Evolutionary conservation across 345 rosid genomes (phyloP).

Genomic region (Syzygium grande): DNA sequence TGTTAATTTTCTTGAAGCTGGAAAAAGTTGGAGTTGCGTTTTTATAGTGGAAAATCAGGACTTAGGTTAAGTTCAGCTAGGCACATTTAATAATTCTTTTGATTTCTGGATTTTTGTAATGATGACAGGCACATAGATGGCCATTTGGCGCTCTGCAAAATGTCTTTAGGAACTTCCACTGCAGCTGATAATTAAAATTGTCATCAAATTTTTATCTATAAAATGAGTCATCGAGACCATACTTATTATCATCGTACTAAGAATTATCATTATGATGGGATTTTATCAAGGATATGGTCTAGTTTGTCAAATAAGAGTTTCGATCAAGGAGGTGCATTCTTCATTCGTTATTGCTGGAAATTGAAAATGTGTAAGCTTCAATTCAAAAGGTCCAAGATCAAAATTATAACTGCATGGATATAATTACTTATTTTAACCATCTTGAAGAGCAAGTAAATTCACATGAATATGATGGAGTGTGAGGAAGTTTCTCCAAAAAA

Average conservation of each 20-base stretch:
- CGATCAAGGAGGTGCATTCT: no score
- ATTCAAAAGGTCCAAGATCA: no score
- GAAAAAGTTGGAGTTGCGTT: not conserved
- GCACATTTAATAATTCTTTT: no score
- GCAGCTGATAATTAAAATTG: not conserved
- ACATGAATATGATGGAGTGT: not conserved
- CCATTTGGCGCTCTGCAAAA: not conserved
- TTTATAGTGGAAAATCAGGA: not conserved
- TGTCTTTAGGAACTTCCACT: fast-evolving
- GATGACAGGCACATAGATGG: not conserved
- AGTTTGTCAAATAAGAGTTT: no score
- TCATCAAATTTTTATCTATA: not conserved
- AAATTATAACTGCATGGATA: not conserved
- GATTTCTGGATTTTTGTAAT: no score
- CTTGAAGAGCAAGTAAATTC: not conserved
- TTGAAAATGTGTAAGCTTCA: no score
- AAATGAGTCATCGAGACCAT: not conserved
- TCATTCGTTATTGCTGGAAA: no score
- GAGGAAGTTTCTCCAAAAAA: not conserved
- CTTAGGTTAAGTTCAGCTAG: not conserved
- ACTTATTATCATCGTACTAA: not conserved
- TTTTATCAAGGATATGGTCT: not conserved
- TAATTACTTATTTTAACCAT: fast-evolving
- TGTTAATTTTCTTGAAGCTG: not conserved
- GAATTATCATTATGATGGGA: not conserved